A percentile compares a stretch with the other conserved stretches of the same genome.
phyloP scores from a whole-genome alignment of 305 asterid genomes.

The Fraxinus xanthoxyloides region DNA sequence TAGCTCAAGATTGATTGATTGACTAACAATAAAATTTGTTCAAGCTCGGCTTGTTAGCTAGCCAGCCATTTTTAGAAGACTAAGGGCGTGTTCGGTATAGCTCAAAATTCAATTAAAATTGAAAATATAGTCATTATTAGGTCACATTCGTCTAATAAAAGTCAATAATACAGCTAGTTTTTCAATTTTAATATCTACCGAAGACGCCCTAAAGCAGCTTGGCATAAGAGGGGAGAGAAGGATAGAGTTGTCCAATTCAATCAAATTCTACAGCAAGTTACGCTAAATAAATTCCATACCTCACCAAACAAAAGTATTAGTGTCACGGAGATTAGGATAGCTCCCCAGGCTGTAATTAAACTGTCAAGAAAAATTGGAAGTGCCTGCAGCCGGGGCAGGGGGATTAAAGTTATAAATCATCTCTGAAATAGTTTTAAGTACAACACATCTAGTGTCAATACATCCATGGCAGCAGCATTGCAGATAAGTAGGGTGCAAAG shows the following conservation, averaged over 20 bases:
- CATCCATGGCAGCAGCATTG: conserved; percentile 96
- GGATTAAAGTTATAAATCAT: conserved; percentile 11
- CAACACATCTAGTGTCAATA: conserved; percentile 20
- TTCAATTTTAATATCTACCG: too few relatives aligned
- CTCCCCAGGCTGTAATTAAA: conserved; percentile 60
- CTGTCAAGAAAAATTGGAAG: conserved; percentile 77
- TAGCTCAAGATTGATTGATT: neutral
- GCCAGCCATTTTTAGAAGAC: neutral
- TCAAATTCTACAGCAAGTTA: neutral
- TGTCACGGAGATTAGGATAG: conserved; percentile 71
- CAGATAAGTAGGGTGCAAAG: conserved; percentile 78
- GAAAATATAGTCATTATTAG: too few relatives aligned
- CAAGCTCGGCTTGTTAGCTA: neutral
- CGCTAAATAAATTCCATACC: conserved; percentile 35
- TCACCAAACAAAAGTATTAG: conserved; percentile 75
- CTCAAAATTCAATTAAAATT: too few relatives aligned
- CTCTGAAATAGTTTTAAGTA: neutral
- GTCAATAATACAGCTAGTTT: too few relatives aligned
- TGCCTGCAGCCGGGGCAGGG: conserved; percentile 41
- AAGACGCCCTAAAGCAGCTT: too few relatives aligned
- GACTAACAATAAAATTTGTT: neutral
- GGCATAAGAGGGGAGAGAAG: neutral
- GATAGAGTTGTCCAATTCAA: neutral
- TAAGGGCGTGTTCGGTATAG: too few relatives aligned
- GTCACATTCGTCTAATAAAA: too few relatives aligned